Percentiles rank a stretch among this genome's conserved stretches.
Evolutionary conservation across 23 red algal genomes (phyloP).

Genomic region (Rhodosorus marinus): DNA sequence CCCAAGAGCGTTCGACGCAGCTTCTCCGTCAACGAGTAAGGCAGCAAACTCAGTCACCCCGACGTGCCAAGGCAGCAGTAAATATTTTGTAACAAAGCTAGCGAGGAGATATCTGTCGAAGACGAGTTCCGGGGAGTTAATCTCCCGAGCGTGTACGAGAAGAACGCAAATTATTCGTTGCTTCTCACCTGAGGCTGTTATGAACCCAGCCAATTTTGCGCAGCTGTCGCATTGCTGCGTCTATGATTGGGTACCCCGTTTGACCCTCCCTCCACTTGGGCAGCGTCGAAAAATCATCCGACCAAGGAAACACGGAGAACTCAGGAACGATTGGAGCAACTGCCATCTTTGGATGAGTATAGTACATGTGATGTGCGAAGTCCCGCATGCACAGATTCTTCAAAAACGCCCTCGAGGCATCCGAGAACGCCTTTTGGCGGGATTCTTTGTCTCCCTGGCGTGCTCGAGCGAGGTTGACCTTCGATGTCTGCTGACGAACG

Average conservation of each 20-base stretch:
- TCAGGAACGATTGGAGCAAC: slow-evolving; percentile 50
- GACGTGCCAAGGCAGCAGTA: slow-evolving; percentile 77
- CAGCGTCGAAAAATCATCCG: slow-evolving; percentile 16
- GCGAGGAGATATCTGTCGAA: too few species aligned
- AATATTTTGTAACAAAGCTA: slow-evolving; percentile 75
- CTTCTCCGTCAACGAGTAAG: slow-evolving; percentile 71
- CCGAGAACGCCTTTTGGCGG: neutral
- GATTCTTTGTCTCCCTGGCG: neutral
- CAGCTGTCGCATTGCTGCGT: slow-evolving; percentile 93
- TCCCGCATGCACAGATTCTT: slow-evolving; percentile 85
- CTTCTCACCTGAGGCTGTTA: slow-evolving; percentile 62
- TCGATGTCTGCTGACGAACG: neutral
- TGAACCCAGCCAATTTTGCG: slow-evolving; percentile 72
- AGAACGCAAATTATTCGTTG: too few species aligned
- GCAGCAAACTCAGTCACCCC: slow-evolving; percentile 46
- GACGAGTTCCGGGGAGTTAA: too few species aligned
- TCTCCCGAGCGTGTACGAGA: too few species aligned
- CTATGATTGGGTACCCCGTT: slow-evolving; percentile 94
- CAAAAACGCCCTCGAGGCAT: slow-evolving; percentile 43
- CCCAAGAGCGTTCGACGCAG: slow-evolving; percentile 48
- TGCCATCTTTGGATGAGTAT: slow-evolving; percentile 36
- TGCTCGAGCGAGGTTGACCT: too few species aligned
- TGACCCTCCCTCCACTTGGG: slow-evolving; percentile 32
- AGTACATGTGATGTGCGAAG: slow-evolving; percentile 77
- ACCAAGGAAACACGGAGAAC: slow-evolving; percentile 67